Percentiles rank a stretch among this genome's conserved stretches.
phyloP scores from a whole-genome alignment of 2,329 filamentous ascomycete species.

The Myriosclerotinia duriaeana region DNA sequence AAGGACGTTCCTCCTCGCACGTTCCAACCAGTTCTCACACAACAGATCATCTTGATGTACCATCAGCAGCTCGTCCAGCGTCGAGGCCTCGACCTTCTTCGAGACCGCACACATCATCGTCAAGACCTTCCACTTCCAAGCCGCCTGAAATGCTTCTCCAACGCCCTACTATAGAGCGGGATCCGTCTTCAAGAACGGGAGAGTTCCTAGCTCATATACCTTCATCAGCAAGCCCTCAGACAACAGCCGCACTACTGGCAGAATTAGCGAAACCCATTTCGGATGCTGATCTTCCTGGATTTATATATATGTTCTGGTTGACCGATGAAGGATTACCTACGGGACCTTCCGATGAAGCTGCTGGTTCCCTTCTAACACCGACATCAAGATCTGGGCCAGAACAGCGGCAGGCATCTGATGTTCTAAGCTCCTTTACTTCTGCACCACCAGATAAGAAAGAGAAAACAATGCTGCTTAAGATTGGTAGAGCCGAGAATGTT shows the following conservation, averaged over 20 bases:
- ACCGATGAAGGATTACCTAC: constrained; percentile 63
- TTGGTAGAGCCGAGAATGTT: constrained; percentile 74
- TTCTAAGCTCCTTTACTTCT: constrained; percentile 52
- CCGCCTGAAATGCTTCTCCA: constrained; percentile 27
- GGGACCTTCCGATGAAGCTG: constrained; percentile 57
- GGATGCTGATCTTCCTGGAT: constrained; percentile 74
- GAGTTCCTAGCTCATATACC: constrained; percentile 69
- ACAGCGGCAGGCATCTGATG: constrained; percentile 53
- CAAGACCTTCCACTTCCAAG: constrained; percentile 19
- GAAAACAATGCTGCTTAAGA: constrained; percentile 68
- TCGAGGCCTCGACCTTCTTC: constrained; percentile 5
- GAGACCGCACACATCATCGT: constrained; percentile 24
- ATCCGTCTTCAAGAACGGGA: constrained; percentile 41
- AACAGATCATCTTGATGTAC: constrained; percentile 21
- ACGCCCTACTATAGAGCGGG: constrained; percentile 35
- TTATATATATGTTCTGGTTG: constrained; percentile 99
- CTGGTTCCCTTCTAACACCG: constrained; percentile 58
- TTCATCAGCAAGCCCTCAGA: constrained; percentile 61
- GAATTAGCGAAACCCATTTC: constrained; percentile 78
- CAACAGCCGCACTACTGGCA: constrained; percentile 67
- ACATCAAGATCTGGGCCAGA: constrained; percentile 43
- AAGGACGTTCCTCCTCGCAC: constrained; percentile 26
- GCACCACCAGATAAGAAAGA: constrained; percentile 37
- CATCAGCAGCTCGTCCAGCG: constrained; percentile 22
- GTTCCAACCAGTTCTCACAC: constrained; percentile 20